Percentiles rank a stretch among this genome's conserved stretches.
Conservation (phyloP, 345 rosid species). For the Nephelium lappaceum region DNA sequence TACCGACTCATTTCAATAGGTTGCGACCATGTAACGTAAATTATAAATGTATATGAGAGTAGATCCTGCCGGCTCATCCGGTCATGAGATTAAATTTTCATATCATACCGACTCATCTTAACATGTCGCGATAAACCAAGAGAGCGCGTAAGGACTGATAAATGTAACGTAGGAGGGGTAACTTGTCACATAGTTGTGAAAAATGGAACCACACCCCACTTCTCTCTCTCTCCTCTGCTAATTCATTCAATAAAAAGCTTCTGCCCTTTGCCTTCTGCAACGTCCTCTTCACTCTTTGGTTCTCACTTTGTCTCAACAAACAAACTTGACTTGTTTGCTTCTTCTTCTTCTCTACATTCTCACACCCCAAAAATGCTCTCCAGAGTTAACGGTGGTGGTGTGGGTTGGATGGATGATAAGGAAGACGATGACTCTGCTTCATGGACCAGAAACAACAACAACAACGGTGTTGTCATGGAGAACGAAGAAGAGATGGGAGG, state of each 20-base stretch:
- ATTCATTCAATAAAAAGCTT: slow-evolving; percentile 30
- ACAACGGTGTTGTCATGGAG: slow-evolving; percentile 19
- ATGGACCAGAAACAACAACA: slow-evolving; percentile 32
- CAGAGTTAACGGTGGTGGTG: slow-evolving; percentile 29
- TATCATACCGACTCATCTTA: no score
- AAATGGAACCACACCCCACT: neutral
- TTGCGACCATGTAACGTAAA: no score
- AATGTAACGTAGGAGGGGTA: slow-evolving; percentile 37
- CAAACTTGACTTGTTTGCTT: neutral
- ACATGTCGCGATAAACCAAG: no score
- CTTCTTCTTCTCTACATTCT: slow-evolving; percentile 22
- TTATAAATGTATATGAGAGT: no score
- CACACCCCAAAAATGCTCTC: slow-evolving; percentile 40
- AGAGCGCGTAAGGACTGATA: neutral
- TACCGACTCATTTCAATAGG: no score
- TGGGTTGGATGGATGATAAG: slow-evolving; percentile 43
- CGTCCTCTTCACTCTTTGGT: slow-evolving; percentile 24
- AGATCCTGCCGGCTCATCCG: no score
- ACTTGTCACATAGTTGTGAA: slow-evolving; percentile 21
- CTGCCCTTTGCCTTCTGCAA: slow-evolving; percentile 48
- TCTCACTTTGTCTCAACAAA: slow-evolving; percentile 6
- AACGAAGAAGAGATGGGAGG: slow-evolving; percentile 48
- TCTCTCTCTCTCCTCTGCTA: slow-evolving; percentile 2
- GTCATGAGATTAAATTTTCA: no score
- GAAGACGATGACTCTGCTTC: slow-evolving; percentile 38